A percentile compares a stretch with the other conserved stretches of the same genome.
These are phyloP conservation scores for Candida wancherniae DNA, from an alignment of 805 yeast species.

Conservation along the genomic window DNA sequence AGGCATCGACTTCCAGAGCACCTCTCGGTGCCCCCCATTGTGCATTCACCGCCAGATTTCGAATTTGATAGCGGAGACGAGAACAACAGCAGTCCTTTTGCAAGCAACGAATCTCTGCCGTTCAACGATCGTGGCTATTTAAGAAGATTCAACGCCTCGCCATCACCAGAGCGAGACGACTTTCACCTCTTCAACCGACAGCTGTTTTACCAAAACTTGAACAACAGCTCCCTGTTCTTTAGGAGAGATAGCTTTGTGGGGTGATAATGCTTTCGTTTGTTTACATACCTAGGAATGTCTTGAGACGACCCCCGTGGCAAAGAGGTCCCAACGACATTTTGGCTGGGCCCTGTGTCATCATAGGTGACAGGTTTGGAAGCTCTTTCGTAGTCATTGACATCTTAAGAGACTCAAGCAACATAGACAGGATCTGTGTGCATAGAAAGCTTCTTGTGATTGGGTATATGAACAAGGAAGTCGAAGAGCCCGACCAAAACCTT, in stretches of 20 bases:
- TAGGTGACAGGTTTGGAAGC: constrained; percentile 24
- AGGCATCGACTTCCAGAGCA: no score
- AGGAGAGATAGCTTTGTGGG: constrained; percentile 36
- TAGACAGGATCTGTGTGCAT: constrained; percentile 2
- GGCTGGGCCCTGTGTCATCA: constrained; percentile 7
- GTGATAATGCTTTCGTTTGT: constrained; percentile 22
- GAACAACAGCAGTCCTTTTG: constrained; percentile 1
- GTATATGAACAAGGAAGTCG: background rate
- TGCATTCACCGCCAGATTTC: background rate
- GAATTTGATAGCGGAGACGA: no score
- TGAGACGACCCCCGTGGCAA: constrained; percentile 11
- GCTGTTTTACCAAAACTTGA: constrained; percentile 26
- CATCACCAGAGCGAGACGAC: constrained; percentile 11
- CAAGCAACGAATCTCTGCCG: background rate
- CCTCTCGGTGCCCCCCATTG: background rate
- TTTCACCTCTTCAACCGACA: constrained; percentile 13
- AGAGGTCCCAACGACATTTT: constrained; percentile 5
- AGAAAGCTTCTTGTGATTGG: constrained; percentile 6
- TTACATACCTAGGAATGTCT: constrained; percentile 33
- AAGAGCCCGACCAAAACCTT: background rate
- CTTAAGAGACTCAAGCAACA: background rate
- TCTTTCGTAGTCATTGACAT: constrained; percentile 21
- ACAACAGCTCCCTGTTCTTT: constrained; percentile 40
- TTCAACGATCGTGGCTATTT: background rate
- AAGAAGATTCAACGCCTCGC: constrained; percentile 4